Evolutionary conservation across 768 basidiomycete genomes (phyloP), one percentile per base, ranked within the genome.

Genomic region (Leucocoprinus birnbaumii): DNA sequence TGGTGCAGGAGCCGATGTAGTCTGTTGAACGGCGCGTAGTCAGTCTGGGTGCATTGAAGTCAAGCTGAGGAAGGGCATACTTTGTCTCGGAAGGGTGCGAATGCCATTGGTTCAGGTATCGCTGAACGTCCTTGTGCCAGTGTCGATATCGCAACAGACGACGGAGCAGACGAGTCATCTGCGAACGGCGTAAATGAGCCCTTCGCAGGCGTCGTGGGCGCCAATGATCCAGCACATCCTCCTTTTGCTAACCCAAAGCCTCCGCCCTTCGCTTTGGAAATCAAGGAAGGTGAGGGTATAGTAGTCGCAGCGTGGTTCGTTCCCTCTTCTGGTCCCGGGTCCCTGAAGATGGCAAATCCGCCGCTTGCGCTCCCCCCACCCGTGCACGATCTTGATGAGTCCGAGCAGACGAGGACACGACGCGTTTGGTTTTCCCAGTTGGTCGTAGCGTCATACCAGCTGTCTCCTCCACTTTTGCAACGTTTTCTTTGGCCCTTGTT

Each of bases 401-500:
- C 59, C 41, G 66, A 51, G 49, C 51, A 25, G 68, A 62, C 52
- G 66, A 67, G 27, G 75, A 80, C 22, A 74, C 78, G 26, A 82
- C 62, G 22, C 87, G 75, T 64, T 79, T 80, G 24, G 81, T 65
- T 56, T 75, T 75, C 24, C 86, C 83, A n/a, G 83, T 73, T 57
- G 87, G 84, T 56, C 80, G 83, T 40, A 91, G 57, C 25, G 79
- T 89, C 53, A 86, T 78, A 10, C 88, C 89, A 2, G 67, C 78
- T 48, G 86, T 76, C 73, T 86, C 87, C 66, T 80, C 80, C 26
- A 82, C 80, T 66, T 87, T 87, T 7, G 80, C 82, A 1, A 84
- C 71, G 61, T 92, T 92, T 71, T 92, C 89, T 61, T 91, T 92
- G 61, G 89, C 74, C 50, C 90, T 80, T 3, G 84, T 78, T 66